These are phyloP conservation scores for Solanum commersonii DNA, from an alignment of 257 asterid species.

Conservation along the genomic window DNA sequence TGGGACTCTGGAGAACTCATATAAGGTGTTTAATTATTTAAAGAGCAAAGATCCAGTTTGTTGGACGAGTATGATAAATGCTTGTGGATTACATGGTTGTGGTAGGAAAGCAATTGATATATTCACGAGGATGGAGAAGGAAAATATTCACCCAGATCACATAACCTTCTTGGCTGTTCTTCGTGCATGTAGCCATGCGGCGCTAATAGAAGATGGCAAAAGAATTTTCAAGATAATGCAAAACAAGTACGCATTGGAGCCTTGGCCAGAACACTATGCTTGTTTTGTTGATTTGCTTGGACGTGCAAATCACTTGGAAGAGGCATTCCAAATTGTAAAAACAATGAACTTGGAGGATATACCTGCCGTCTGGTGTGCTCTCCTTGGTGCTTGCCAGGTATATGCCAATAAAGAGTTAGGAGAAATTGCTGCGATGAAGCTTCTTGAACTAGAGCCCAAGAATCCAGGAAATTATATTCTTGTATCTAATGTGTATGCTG, in stretches of 20 bases:
- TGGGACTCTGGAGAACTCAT: slow-evolving; percentile 50
- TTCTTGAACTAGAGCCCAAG: slow-evolving; percentile 62
- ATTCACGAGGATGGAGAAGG: slow-evolving; percentile 39
- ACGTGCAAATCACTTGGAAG: slow-evolving; percentile 65
- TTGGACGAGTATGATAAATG: slow-evolving; percentile 76
- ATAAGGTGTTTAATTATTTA: slow-evolving; percentile 32
- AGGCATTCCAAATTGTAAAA: slow-evolving; percentile 44
- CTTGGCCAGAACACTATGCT: slow-evolving; percentile 86
- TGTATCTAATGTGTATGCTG: slow-evolving; percentile 62
- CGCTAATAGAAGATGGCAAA: slow-evolving; percentile 63
- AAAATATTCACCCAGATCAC: slow-evolving; percentile 46
- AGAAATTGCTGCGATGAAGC: slow-evolving; percentile 64
- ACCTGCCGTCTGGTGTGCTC: slow-evolving; percentile 64
- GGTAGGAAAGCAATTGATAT: slow-evolving; percentile 42
- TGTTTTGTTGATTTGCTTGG: slow-evolving; percentile 84
- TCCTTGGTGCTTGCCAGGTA: slow-evolving; percentile 60
- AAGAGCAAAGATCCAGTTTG: slow-evolving; percentile 34
- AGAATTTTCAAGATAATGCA: slow-evolving; percentile 38
- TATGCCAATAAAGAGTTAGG: slow-evolving; percentile 55
- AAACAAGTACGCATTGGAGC: slow-evolving; percentile 39
- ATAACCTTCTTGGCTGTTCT: slow-evolving; percentile 60
- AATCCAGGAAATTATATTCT: slow-evolving; percentile 79
- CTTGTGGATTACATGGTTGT: slow-evolving; percentile 75
- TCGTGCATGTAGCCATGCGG: slow-evolving; percentile 78
- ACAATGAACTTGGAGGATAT: slow-evolving; percentile 49